Evolutionary conservation across 129 eudicot genomes (phyloP).

Genomic region (Ambrosia artemisiifolia): DNA sequence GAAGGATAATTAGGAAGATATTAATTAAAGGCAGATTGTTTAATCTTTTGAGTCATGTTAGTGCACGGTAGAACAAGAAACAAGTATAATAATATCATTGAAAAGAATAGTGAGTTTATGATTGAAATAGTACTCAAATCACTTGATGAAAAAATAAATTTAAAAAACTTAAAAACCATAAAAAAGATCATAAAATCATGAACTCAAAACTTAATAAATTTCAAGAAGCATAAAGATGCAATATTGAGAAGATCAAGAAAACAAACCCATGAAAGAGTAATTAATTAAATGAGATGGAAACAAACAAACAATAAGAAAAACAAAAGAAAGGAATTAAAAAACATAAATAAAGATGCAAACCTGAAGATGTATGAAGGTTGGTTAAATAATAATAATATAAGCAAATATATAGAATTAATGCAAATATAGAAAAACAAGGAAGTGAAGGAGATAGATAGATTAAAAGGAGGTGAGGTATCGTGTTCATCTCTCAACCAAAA

Average conservation of each 20-base stretch:
- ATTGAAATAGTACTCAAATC: conserved; percentile 23
- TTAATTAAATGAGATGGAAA: neutral
- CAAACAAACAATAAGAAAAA: neutral
- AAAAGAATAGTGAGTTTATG: conserved; percentile 1
- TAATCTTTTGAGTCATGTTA: conserved; percentile 29
- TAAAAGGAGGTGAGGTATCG: conserved; percentile 44
- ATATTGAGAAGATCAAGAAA: conserved; percentile 1
- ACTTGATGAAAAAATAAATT: neutral
- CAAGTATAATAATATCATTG: neutral
- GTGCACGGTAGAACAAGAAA: conserved; percentile 34
- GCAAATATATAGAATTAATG: neutral
- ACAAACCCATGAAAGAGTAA: conserved; percentile 7
- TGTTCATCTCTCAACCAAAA: conserved; percentile 46
- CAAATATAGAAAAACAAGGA: neutral
- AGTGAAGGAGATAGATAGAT: neutral
- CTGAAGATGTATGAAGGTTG: neutral
- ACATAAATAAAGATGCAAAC: neutral
- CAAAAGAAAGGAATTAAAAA: neutral
- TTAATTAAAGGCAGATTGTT: conserved; percentile 18
- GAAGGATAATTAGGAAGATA: conserved; percentile 6
- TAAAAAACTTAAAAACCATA: conserved; percentile 5
- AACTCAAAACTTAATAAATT: conserved; percentile 4
- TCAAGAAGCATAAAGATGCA: neutral
- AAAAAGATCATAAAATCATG: conserved; percentile 31
- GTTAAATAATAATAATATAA: neutral